A percentile compares a stretch with the other conserved stretches of the same genome.
phyloP scores from a whole-genome alignment of 2,329 filamentous ascomycete species.

The Pestalotiopsis sp. region DNA sequence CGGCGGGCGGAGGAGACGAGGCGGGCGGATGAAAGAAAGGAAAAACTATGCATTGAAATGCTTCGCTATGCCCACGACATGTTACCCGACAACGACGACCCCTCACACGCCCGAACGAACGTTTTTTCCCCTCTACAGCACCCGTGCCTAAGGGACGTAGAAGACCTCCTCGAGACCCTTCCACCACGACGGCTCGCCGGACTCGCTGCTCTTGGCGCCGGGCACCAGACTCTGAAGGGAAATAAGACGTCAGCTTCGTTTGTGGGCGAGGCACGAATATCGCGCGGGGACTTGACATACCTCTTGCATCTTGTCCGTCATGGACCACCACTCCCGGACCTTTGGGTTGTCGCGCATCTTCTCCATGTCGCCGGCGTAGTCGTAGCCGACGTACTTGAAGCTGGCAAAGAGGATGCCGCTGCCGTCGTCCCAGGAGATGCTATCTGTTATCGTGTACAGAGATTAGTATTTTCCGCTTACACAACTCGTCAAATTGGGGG shows the following conservation, averaged over 20 bases:
- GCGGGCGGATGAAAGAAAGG: not conserved
- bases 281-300: constrained; percentile 26
- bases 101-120: not conserved
- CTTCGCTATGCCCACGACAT: not conserved
- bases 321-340: constrained; percentile 78
- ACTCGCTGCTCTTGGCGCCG: constrained; percentile 60
- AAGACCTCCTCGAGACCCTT: constrained; percentile 71
- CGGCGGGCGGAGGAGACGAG: not conserved
- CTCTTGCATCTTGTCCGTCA: constrained; percentile 79
- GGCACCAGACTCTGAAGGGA: constrained; percentile 47
- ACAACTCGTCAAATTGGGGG: no score
- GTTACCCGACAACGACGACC: not conserved
- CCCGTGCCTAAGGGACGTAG: constrained; percentile 48
- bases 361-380: constrained; percentile 76
- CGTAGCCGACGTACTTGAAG: constrained; percentile 78
- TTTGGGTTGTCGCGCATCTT: constrained; percentile 73
- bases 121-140: not conserved
- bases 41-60: not conserved
- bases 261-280: not conserved
- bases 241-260: not conserved
- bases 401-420: constrained; percentile 70
- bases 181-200: constrained; percentile 69
- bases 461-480: no score
- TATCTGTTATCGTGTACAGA: constrained; percentile 50
- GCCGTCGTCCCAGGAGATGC: constrained; percentile 69